Evolutionary conservation across 495 filamentous ascomycete species (phyloP).

Genomic region (Monascus purpureus): DNA sequence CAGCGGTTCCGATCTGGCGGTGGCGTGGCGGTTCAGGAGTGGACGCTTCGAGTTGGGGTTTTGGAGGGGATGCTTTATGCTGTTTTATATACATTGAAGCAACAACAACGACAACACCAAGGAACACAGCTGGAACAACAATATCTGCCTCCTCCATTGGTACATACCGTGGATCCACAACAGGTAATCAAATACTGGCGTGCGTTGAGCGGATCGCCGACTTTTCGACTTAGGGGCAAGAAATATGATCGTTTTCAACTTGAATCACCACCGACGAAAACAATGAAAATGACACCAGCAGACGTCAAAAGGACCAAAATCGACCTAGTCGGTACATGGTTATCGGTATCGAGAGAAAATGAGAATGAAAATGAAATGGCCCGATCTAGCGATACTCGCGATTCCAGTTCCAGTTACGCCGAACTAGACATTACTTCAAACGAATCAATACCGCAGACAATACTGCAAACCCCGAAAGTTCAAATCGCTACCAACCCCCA

Average conservation of each 20-base stretch:
- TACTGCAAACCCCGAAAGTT: no score
- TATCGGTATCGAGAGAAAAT: constrained; percentile 14
- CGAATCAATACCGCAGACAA: no score
- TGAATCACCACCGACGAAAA: not conserved
- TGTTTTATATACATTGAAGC: constrained; percentile 43
- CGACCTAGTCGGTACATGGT: constrained; percentile 42
- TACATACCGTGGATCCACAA: constrained; percentile 26
- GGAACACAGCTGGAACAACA: constrained; percentile 10
- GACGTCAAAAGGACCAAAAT: constrained; percentile 52
- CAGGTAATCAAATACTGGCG: constrained; percentile 28
- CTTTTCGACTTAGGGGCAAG: no score
- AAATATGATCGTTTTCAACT: not conserved
- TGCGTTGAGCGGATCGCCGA: no score
- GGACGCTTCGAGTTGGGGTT: constrained; percentile 83
- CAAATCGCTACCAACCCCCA: constrained; percentile 19
- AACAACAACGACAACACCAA: constrained; percentile 15
- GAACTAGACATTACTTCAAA: not conserved
- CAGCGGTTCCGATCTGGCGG: constrained; percentile 71
- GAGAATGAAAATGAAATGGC: not conserved
- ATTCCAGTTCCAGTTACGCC: not conserved
- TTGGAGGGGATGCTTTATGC: constrained; percentile 83
- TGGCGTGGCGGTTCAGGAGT: constrained; percentile 55
- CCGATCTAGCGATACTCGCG: not conserved
- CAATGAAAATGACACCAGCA: constrained; percentile 5
- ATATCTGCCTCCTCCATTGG: constrained; percentile 8